Base-by-base conservation (phyloP, 352 stramenopile genomes). In the Phytophthora pluvialis region DNA sequence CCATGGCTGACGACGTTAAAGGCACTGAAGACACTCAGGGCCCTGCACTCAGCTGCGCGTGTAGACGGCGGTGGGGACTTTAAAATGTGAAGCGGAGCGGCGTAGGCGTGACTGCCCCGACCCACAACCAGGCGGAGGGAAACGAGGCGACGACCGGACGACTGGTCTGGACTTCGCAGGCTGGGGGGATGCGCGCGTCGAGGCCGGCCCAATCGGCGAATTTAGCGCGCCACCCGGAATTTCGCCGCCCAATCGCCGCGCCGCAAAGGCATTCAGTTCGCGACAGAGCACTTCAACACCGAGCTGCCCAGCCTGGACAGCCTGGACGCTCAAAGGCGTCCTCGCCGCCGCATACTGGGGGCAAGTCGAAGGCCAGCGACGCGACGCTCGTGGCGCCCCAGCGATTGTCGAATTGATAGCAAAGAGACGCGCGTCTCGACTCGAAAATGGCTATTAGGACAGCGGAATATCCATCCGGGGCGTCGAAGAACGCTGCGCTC, bases 321-420 rank as follows among this genome's bases (percentile, higher is more conserved):
- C 38, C 44, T 32, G 29, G 4, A 21, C 21, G 2, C 29, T 44
- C 10, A 33, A 52, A 58, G 64, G 29, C 39, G 33, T 60, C 50
- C 47, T 56, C 60, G 18, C 12, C 28, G 15, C 11, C 8, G 9
- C 36, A 68, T 68, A 68, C 33, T 68, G 43, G 16, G 18, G 9
- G 10, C 36, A 33, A 68, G 60, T 63, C 12, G 16, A 55, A 45
- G 6, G 31, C 15, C 52, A 44, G 60, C 60, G 60, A 63, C 52
- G 36, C 60, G 60, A 64, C 60, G 52, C 60, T 33, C 60, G 59
- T 67, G 44, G 59, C 59, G 31, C 45, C 21, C 25, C 45, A 44
- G 43, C 58, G 58, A 72, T 68, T 72, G 64, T 69, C 59, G 65
- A 73, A 69, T 64, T 45, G 45, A 64, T 52, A 35, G 58, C 44